Percentiles rank a stretch among this genome's conserved stretches.
phyloP scores from a whole-genome alignment of 176 grass and related monocot genomes.

The Themeda triandra region DNA sequence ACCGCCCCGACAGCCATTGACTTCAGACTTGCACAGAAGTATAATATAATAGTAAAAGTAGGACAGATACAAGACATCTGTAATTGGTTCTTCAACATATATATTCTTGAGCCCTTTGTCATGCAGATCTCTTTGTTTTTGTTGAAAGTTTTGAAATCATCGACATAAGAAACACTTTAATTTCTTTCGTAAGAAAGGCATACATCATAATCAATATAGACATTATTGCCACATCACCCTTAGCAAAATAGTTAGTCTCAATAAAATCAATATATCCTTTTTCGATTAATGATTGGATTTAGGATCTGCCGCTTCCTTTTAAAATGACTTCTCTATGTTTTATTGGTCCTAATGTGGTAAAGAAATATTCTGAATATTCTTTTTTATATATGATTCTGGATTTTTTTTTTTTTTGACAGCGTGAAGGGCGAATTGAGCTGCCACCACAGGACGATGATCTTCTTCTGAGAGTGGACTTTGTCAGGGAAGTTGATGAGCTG shows the following conservation, averaged over 20 bases:
- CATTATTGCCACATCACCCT: not conserved
- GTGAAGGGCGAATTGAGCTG: constrained; percentile 59
- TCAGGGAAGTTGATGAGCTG: constrained; percentile 72
- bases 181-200: not conserved
- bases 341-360: constrained; percentile 9
- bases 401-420: constrained; percentile 36
- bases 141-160: not conserved
- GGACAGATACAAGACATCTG: not conserved
- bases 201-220: constrained; percentile 2
- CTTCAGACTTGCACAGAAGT: not conserved
- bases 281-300: not conserved
- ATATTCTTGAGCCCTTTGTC: not conserved
- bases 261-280: not conserved
- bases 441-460: constrained; percentile 69
- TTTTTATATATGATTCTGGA: not conserved
- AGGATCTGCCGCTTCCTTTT: not conserved
- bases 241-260: not conserved
- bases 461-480: constrained; percentile 85
- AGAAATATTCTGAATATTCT: not conserved
- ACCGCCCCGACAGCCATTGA: not conserved
- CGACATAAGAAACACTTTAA: not conserved
- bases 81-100: not conserved
- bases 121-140: not conserved
- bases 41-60: not conserved
- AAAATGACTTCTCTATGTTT: not conserved